A percentile compares a stretch with the other conserved stretches of the same genome.
Conservation (phyloP, 2,329 filamentous ascomycete genomes). For the Fusarium sp. region DNA sequence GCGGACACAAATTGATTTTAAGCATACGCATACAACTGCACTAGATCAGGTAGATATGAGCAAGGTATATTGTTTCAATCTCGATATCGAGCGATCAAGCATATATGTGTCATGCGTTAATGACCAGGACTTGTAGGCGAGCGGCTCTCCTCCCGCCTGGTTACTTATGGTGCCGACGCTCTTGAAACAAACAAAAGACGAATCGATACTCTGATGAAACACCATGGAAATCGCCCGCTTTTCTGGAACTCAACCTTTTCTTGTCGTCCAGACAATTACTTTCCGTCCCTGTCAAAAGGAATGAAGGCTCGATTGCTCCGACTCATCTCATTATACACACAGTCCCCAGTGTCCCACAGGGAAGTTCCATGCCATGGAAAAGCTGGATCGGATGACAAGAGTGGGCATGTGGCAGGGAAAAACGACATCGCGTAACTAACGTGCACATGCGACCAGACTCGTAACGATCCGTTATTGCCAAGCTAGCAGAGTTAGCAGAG, state of each 20-base stretch:
- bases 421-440: not conserved
- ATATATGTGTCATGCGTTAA: constrained; percentile 6
- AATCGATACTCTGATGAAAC: constrained; percentile 12
- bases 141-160: not conserved
- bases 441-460: not conserved
- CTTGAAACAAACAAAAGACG: constrained; percentile 20
- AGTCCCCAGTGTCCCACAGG: not conserved
- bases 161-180: not conserved
- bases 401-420: not conserved
- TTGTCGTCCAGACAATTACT: not conserved
- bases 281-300: not conserved
- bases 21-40: not conserved
- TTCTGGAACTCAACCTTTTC: not conserved
- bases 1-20: not conserved
- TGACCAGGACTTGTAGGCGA: not conserved
- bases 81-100: constrained; percentile 8
- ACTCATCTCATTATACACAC: not conserved
- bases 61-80: constrained; percentile 19
- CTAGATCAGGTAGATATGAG: not conserved
- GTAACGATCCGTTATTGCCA: not conserved
- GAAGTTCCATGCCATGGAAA: not conserved
- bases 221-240: not conserved
- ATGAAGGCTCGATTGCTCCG: not conserved
- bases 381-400: constrained; percentile 16
- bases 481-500: not conserved